Evolutionary conservation across 2,329 filamentous ascomycete species (phyloP).

Genomic region (Didymella arachidicola): DNA sequence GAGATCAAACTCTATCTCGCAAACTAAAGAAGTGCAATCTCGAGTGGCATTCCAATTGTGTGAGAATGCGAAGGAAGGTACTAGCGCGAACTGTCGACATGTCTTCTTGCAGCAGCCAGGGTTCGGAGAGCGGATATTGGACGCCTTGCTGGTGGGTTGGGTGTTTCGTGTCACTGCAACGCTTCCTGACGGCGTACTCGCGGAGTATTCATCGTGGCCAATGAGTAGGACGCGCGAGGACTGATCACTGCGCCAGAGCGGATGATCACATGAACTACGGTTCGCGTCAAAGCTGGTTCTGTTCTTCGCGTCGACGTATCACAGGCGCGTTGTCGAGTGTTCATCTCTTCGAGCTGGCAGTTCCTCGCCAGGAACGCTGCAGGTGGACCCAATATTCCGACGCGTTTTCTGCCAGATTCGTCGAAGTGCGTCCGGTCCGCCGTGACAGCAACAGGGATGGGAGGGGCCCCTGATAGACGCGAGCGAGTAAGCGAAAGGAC

Average conservation of each 20-base stretch:
- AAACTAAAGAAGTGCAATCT: conserved; percentile 5
- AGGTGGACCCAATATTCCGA: conserved; percentile 17
- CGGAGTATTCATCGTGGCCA: not conserved
- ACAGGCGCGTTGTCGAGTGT: conserved; percentile 11
- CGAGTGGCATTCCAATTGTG: conserved; percentile 12
- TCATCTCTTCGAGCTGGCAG: conserved; percentile 12
- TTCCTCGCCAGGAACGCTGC: conserved; percentile 12
- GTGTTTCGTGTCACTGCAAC: not conserved
- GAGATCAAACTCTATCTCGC: conserved; percentile 7
- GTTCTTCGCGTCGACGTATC: conserved; percentile 12
- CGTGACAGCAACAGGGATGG: conserved; percentile 9
- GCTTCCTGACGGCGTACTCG: not conserved
- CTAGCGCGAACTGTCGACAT: conserved; percentile 6
- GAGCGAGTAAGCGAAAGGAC: conserved; percentile 13
- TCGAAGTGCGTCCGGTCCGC: conserved; percentile 8
- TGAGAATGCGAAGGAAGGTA: conserved; percentile 4
- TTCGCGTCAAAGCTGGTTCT: conserved; percentile 2
- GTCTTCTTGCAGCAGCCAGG: conserved; percentile 6
- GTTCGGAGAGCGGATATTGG: conserved; percentile 8
- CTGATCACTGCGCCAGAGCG: not conserved
- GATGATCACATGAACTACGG: not conserved
- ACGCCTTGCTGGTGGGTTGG: conserved; percentile 3
- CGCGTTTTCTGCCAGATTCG: conserved; percentile 8
- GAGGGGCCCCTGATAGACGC: conserved; percentile 7
- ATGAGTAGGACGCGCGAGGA: not conserved